Evolutionary conservation across 768 basidiomycete genomes (phyloP), one percentile per base, ranked within the genome.

Genomic region (Tephrocybe sp.): DNA sequence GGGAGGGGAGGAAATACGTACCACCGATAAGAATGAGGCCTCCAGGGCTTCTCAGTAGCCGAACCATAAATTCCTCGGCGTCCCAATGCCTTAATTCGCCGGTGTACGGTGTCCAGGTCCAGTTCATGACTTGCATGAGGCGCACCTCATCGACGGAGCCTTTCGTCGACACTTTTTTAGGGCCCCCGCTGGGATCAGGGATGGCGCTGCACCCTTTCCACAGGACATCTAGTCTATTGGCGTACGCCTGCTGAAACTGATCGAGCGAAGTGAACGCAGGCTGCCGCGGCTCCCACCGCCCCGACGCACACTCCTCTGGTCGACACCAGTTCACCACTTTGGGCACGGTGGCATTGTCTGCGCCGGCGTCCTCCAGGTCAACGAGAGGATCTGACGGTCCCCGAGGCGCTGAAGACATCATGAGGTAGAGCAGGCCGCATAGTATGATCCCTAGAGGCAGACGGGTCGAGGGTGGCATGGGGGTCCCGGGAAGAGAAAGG

Each of bases 11-110:
- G 25, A 39, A 21, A 30, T 25, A 52, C 61, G 21, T 53, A 68
- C 65, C 67, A 11, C 67, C 67, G 17, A 68, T 57, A 9, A 65
- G 58, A 20, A 68, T 60, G 9, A 68, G 44, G 3, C 67, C 67
- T 4, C 65, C 65, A 10, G 67, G 63, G 44, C 64, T 65, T 38
- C 56, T 63, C 15, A 68, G 40, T 37, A 65, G 47, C 24, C 67
- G 50, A 4, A 68, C 58, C 46, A 65, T 62, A 51, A 68, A 67
- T 9, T 65, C 64, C 24, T 67, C 67, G 21, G 65, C 55, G 23
- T 68, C 56, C 59, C 62, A 68, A n/a, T 52, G 45, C 40, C 48
- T 53, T 50, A 68, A 28, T 41, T 55, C 34, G 8, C 65, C 65
- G 7, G 38, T n/a, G 32, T 61, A 51, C 4, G 67, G 67, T 14